Base-by-base conservation (phyloP, 164 flowering plant genomes). In the Litsea cubeba region DNA sequence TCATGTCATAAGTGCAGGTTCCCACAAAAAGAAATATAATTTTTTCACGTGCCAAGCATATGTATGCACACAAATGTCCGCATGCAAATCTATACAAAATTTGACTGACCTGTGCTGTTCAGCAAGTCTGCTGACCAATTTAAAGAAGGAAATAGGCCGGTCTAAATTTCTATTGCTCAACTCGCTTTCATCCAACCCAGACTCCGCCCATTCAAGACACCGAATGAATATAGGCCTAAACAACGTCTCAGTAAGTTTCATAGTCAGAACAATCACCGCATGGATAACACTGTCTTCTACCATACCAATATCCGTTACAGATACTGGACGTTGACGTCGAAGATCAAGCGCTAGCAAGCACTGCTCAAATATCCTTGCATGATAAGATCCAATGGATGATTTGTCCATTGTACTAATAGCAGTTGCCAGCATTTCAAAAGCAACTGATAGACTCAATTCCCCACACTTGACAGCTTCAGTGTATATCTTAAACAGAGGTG, bases 321-420 rank as follows among this genome's bases (percentile, higher is more conserved):
- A 83, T 40, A 65, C 80, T 66, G 88, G 90, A 63, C 74, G 84
- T 73, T 87, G 88, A 66, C 86, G 84, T 15, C 99, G 98, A 71
- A 95, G 86, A 87, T 89, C 99, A 78, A 95, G 98, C 8, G 95
- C 96, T 69, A 76, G 57, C 81, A 95, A 83, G 82, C 96, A 91
- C 25, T 84, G 78, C 54, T 89, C 91, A 81, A 87, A 93, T 77
- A 95, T 84, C 76, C 80, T 86, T 69, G 70, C 84, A 83, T 90
- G 85, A 73, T 85, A 80, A 73, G 79, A 80, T 70, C 75, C 81
- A 74, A 91, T 77, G 26, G 96, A 85, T 26, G 90, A 72, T 76
- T 84, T 90, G 77, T 93, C 98, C 96, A 93, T 88, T 49, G 72
- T 72, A 70, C 82, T 70, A 72, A 91, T 75, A 60, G 85, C 23